Conservation (phyloP, 345 rosid genomes). For the Brassica nigra region DNA sequence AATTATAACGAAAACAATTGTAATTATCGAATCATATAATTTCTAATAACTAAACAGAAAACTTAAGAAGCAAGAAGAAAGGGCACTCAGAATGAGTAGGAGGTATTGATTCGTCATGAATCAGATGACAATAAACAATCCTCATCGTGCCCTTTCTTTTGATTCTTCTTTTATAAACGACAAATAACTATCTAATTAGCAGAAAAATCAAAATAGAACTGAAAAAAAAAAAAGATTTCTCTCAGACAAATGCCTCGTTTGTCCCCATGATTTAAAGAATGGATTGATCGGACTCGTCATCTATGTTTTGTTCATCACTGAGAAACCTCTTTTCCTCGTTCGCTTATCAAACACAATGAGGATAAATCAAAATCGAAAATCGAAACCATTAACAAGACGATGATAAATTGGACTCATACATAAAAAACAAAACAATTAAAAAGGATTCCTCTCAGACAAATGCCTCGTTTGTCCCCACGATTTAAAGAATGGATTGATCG, state of each 20-base stretch:
- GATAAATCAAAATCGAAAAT: background rate
- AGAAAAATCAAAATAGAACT: background rate
- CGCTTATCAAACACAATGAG: background rate
- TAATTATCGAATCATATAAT: too few species aligned
- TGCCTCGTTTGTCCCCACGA: constrained; percentile 75
- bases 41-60: background rate
- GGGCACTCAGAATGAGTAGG: constrained; percentile 70
- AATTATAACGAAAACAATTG: background rate
- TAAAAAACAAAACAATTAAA: background rate
- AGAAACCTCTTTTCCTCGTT: constrained; percentile 33
- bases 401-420: background rate
- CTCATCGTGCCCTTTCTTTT: constrained; percentile 39
- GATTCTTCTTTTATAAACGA: background rate
- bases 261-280: constrained; percentile 63
- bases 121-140: constrained; percentile 47
- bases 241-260: constrained; percentile 84
- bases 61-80: background rate
- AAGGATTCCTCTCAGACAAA: constrained; percentile 63
- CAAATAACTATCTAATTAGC: too few species aligned
- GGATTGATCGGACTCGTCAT: constrained; percentile 79
- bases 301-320: constrained; percentile 54
- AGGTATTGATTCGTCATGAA: constrained; percentile 45
- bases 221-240: constrained; percentile 28
- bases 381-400: background rate
- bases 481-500: constrained; percentile 58